Conservation (phyloP, 169 alveolate genomes). For the Cyclospora cayetanensis region DNA sequence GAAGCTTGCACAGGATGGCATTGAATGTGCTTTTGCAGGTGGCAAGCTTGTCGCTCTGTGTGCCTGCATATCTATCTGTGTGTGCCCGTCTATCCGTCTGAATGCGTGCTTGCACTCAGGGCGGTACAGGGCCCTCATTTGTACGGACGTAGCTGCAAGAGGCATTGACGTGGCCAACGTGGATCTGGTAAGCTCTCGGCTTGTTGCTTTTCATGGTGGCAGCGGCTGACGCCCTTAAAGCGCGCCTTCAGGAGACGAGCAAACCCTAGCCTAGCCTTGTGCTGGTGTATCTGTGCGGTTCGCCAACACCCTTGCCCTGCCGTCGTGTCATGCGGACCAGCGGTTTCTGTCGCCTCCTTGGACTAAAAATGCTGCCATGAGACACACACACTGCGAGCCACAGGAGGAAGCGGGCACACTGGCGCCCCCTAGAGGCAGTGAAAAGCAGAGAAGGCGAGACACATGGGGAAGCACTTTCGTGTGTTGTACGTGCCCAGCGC, state of each 20-base stretch:
- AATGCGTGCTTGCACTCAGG: conserved; percentile 82
- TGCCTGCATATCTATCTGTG: neutral
- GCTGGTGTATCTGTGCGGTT: neutral
- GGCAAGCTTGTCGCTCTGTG: neutral
- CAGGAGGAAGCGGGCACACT: too few relatives aligned
- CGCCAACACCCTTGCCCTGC: too few relatives aligned
- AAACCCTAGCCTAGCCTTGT: neutral
- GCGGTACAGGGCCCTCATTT: conserved; percentile 93
- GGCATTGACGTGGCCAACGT: conserved; percentile 97
- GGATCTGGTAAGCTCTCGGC: conserved; percentile 84
- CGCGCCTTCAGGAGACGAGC: neutral
- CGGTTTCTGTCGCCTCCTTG: too few relatives aligned
- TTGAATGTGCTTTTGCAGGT: neutral
- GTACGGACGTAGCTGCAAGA: conserved; percentile 99
- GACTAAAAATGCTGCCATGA: too few relatives aligned
- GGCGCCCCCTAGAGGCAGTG: too few relatives aligned
- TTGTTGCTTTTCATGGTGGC: neutral
- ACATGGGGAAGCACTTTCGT: neutral
- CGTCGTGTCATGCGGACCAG: too few relatives aligned
- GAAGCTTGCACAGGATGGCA: neutral
- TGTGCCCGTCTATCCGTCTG: neutral
- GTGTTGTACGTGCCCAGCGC: neutral
- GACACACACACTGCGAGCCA: too few relatives aligned
- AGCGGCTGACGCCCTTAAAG: neutral
- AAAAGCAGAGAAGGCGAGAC: neutral